Evolutionary conservation across 164 flowering plant species (phyloP).

Genomic region (Vitis amurensis): DNA sequence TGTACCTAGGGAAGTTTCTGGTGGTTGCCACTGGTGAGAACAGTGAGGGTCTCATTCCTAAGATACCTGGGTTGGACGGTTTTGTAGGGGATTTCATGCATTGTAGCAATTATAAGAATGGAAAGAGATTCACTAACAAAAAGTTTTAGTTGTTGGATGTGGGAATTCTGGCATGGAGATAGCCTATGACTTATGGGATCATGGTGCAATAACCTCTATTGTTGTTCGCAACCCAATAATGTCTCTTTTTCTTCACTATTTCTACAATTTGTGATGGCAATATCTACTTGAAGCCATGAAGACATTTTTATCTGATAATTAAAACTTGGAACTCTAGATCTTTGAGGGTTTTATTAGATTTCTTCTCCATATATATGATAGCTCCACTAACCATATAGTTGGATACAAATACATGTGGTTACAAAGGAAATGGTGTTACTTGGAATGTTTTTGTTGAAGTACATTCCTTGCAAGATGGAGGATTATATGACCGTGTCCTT

Average conservation of each 20-base stretch:
- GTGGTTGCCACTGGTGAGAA: constrained; percentile 41
- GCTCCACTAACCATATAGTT: background rate
- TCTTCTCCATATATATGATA: background rate
- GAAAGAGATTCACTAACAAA: constrained; percentile 25
- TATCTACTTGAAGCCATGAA: background rate
- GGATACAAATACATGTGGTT: constrained; percentile 31
- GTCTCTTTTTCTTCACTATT: background rate
- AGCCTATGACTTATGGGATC: constrained; percentile 42
- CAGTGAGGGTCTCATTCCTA: constrained; percentile 22
- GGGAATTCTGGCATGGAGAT: constrained; percentile 85
- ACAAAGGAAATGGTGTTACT: constrained; percentile 21
- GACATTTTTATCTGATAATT: too few species aligned
- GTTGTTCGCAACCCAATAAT: constrained; percentile 54
- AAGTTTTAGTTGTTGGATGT: constrained; percentile 61
- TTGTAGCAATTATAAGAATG: constrained; percentile 41
- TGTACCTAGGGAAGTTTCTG: constrained; percentile 20
- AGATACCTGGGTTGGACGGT: constrained; percentile 20
- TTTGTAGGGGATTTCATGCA: constrained; percentile 30
- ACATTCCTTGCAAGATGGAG: constrained; percentile 14
- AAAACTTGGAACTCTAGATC: too few species aligned
- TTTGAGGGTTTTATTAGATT: background rate
- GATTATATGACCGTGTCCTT: constrained; percentile 11
- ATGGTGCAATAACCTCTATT: constrained; percentile 49
- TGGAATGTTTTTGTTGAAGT: constrained; percentile 24
- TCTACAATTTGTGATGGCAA: background rate